Percentiles rank a stretch among this genome's conserved stretches.
phyloP scores from a whole-genome alignment of 2,329 filamentous ascomycete species.

The Didymella glomerata region DNA sequence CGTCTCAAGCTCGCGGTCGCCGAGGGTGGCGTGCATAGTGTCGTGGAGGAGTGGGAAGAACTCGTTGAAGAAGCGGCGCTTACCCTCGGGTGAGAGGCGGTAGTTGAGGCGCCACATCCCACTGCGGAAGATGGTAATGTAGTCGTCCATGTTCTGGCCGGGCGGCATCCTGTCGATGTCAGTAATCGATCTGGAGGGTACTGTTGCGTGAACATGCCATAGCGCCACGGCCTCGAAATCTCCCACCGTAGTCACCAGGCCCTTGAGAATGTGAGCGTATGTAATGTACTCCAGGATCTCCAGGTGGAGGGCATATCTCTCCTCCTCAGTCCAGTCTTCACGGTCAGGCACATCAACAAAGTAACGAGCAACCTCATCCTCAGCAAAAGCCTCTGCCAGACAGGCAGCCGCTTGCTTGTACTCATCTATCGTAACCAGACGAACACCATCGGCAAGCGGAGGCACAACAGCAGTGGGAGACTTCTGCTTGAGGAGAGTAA shows the following conservation, averaged over 20 bases:
- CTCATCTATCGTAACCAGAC: conserved; percentile 70
- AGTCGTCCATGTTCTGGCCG: conserved; percentile 75
- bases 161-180: conserved; percentile 71
- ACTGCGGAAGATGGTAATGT: conserved; percentile 74
- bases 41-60: conserved; percentile 77
- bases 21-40: conserved; percentile 74
- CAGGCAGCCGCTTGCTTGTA: conserved; percentile 75
- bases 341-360: conserved; percentile 76
- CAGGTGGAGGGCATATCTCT: conserved; percentile 79
- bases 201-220: conserved; percentile 67
- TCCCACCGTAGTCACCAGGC: conserved; percentile 77
- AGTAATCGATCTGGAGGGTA: conserved; percentile 7
- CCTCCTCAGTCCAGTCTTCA: conserved; percentile 67
- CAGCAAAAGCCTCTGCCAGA: conserved; percentile 79
- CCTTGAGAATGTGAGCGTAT: conserved; percentile 77
- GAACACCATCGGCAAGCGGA: conserved; percentile 61
- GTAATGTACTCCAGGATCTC: conserved; percentile 80
- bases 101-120: conserved; percentile 82
- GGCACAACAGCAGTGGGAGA: conserved; percentile 29
- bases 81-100: conserved; percentile 75
- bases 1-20: conserved; percentile 69
- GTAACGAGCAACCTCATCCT: conserved; percentile 78
- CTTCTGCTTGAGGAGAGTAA: conserved; percentile 44
- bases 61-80: conserved; percentile 77
- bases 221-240: conserved; percentile 81